Evolutionary conservation across 192 early-diverging fungal genomes (phyloP), one percentile per base, ranked within the genome.

Genomic region (Neocallimastix lanati): DNA sequence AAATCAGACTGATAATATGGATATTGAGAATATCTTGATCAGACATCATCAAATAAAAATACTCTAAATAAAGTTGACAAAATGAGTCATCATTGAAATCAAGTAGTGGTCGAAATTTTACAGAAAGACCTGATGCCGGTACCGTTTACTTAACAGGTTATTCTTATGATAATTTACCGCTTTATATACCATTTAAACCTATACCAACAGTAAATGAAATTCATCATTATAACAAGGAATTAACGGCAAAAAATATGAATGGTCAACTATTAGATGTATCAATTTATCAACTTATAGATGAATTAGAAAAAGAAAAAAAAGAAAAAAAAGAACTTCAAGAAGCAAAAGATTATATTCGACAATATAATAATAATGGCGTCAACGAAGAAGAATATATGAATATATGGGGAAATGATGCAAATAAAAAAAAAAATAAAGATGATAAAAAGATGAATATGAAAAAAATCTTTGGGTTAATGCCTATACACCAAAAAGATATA

Each of bases 401-500:
- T 21, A 25, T 27, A 78, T 28, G 78, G 81, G 25, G 29, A 38
- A 33, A 28, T 78, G 28, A 77, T 30, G n/a, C 28, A 84, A 29
- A 40, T 79, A 16, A 37, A 77, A 29, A 16, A 21, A 36, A 29
- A 18, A 4, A 37, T 28, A 77, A 80, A 81, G 81, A 29, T 77
- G 38, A 58, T 28, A 76, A 76, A 58, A 14, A 77, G 76, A 35
- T 30, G 28, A 27, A 40, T 12, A 28, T 67, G 78, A 81, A 29
- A 77, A 80, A 2, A 28, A 80, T 76, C 67, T 96, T 28, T 99
- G 95, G 95, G 93, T 94, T 25, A 94, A 99, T 83, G 96, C 95
- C 80, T 97, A 97, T 84, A 85, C 88, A 29, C 95, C 97, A 6
- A 87, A 84, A 29, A 82, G 84, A 40, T 99, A 93, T 82, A 83